These are phyloP conservation scores for Croton laevigatus DNA, from an alignment of 441 rosid species.

Conservation along the genomic window DNA sequence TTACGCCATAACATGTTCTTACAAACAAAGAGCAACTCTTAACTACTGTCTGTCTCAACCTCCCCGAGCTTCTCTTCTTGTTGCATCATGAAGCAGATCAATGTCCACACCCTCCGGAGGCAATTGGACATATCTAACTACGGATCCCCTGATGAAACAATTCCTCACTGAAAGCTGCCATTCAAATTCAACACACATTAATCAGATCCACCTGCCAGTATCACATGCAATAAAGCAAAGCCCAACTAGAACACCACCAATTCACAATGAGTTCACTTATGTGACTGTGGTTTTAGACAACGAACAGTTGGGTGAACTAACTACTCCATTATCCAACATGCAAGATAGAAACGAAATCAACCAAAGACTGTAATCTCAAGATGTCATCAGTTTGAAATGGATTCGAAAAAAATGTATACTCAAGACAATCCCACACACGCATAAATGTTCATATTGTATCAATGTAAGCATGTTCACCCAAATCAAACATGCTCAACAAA, in stretches of 20 bases:
- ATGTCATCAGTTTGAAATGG: neutral
- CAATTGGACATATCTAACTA: conserved; percentile 92
- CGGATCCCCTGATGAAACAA: conserved; percentile 97
- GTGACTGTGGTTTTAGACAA: neutral
- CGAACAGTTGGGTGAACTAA: neutral
- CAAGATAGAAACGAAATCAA: neutral
- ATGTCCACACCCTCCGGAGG: conserved; percentile 97
- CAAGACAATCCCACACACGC: neutral
- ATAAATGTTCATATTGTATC: neutral
- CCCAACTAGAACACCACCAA: neutral
- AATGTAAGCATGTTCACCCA: neutral
- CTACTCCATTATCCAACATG: neutral
- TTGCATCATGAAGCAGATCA: conserved; percentile 95
- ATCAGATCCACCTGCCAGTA: conserved; percentile 7
- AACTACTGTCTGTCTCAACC: conserved; percentile 41
- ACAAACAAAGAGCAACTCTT: conserved; percentile 19
- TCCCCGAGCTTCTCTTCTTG: conserved; percentile 98
- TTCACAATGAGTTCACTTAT: neutral
- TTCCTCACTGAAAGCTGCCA: conserved; percentile 94
- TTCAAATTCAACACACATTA: conserved; percentile 14
- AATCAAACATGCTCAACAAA: neutral
- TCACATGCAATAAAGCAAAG: too few species aligned
- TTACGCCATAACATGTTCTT: conserved; percentile 21
- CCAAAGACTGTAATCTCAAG: neutral
- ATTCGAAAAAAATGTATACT: neutral